Evolutionary conservation across 768 basidiomycete species (phyloP).

Genomic region (Coprinellus micaceus): DNA sequence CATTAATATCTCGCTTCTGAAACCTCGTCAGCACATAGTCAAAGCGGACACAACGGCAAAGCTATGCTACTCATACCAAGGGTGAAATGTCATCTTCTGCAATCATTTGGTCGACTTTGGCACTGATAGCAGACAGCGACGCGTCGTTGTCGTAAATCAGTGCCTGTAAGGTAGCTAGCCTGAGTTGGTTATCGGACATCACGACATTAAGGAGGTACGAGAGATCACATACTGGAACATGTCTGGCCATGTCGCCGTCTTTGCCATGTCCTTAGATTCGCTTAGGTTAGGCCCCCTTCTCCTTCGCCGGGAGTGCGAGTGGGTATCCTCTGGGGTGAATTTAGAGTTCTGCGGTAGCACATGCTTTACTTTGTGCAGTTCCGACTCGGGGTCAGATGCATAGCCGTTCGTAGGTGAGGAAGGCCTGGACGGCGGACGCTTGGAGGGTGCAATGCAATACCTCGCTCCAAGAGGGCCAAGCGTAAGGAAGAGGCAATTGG

Average conservation of each 20-base stretch:
- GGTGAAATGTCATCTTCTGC: conserved; percentile 34
- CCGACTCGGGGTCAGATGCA: conserved; percentile 68
- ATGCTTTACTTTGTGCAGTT: conserved; percentile 40
- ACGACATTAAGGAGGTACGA: not conserved
- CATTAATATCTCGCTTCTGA: conserved; percentile 62
- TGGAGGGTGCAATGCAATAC: conserved; percentile 52
- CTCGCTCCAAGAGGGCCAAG: conserved; percentile 57
- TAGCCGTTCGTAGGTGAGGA: conserved; percentile 62
- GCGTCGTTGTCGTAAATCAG: conserved; percentile 47
- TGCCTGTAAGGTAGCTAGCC: conserved; percentile 51
- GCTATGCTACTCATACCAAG: no score
- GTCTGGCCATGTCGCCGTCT: conserved; percentile 63
- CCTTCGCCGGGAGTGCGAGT: not conserved
- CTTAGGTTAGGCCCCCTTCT: not conserved
- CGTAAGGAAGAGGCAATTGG: conserved; percentile 69
- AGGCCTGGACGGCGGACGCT: conserved; percentile 34
- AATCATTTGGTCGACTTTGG: conserved; percentile 45
- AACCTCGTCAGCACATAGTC: conserved; percentile 17
- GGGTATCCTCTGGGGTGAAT: not conserved
- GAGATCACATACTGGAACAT: conserved; percentile 57
- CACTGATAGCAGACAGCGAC: conserved; percentile 46
- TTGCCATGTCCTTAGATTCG: conserved; percentile 15
- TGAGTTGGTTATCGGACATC: conserved; percentile 18
- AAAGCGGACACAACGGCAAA: no score
- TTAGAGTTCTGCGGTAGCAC: conserved; percentile 12